A percentile compares a stretch with the other conserved stretches of the same genome.
These are phyloP conservation scores for Hansenula lynferdii DNA, from an alignment of 1,139 yeast species.

Conservation along the genomic window DNA sequence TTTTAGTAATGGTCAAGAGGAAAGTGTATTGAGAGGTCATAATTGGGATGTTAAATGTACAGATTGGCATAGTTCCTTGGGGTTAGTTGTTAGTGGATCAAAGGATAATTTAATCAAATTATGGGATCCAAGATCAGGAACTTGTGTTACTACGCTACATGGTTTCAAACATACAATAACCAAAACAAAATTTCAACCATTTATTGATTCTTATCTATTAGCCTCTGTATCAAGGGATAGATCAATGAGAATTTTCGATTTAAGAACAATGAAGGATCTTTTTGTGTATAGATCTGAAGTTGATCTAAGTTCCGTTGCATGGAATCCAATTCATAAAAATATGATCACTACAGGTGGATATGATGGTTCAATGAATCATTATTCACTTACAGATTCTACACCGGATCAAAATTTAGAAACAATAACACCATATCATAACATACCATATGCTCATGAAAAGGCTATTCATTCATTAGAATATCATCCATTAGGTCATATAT, in stretches of 20 bases:
- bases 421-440: slow-evolving; percentile 52
- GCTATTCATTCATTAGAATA: slow-evolving; percentile 87
- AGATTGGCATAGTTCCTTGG: slow-evolving; percentile 93
- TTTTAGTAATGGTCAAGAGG: slow-evolving; percentile 86
- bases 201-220: slow-evolving; percentile 45
- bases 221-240: slow-evolving; percentile 90
- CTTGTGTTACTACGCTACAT: slow-evolving; percentile 73
- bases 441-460: slow-evolving; percentile 92
- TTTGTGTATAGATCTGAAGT: slow-evolving; percentile 74
- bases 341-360: slow-evolving; percentile 83
- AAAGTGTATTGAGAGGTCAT: slow-evolving; percentile 78
- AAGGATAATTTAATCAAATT: slow-evolving; percentile 89
- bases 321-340: slow-evolving; percentile 90
- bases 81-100: slow-evolving; percentile 82
- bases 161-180: slow-evolving; percentile 94
- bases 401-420: slow-evolving; percentile 23
- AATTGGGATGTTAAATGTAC: slow-evolving; percentile 99
- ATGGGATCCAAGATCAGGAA: slow-evolving; percentile 90
- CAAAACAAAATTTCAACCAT: slow-evolving; percentile 69
- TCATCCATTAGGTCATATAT: slow-evolving; percentile 89
- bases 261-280: slow-evolving; percentile 77
- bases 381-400: slow-evolving; percentile 46
- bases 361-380: slow-evolving; percentile 83
- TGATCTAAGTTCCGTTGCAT: slow-evolving; percentile 79
- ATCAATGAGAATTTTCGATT: slow-evolving; percentile 82